Evolutionary conservation across 176 grass and related monocot genomes (phyloP).

Genomic region (Areca catechu): DNA sequence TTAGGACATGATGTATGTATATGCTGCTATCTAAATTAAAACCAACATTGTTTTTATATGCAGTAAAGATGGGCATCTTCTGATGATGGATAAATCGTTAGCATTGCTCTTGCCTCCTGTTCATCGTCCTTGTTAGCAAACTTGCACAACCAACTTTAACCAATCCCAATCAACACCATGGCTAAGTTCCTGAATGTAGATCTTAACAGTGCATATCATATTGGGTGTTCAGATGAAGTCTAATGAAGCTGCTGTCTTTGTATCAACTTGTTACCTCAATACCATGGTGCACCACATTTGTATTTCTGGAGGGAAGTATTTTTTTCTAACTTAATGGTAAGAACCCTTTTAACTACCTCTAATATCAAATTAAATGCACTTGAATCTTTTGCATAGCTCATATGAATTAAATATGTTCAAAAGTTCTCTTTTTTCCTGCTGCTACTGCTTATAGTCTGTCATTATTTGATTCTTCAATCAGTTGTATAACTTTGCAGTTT

Average conservation of each 20-base stretch:
- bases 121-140: conserved; percentile 49
- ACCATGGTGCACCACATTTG: no score
- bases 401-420: no score
- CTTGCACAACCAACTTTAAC: conserved; percentile 16
- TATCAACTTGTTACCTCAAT: background rate
- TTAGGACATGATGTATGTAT: conserved; percentile 4
- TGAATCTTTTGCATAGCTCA: no score
- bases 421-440: no score
- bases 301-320: no score
- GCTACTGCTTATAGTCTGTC: no score
- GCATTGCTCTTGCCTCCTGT: conserved; percentile 82
- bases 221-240: conserved; percentile 64
- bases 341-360: no score
- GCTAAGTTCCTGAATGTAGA: conserved; percentile 35
- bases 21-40: conserved; percentile 18
- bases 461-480: no score
- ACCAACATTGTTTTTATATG: conserved; percentile 23
- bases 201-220: conserved; percentile 71
- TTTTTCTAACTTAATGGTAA: no score
- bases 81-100: conserved; percentile 78
- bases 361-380: no score
- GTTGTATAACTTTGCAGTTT: no score
- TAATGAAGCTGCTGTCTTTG: conserved; percentile 20
- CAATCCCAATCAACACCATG: conserved; percentile 6
- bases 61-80: conserved; percentile 71